phyloP scores from a whole-genome alignment of 257 asterid species.

The Plantago elongata region DNA sequence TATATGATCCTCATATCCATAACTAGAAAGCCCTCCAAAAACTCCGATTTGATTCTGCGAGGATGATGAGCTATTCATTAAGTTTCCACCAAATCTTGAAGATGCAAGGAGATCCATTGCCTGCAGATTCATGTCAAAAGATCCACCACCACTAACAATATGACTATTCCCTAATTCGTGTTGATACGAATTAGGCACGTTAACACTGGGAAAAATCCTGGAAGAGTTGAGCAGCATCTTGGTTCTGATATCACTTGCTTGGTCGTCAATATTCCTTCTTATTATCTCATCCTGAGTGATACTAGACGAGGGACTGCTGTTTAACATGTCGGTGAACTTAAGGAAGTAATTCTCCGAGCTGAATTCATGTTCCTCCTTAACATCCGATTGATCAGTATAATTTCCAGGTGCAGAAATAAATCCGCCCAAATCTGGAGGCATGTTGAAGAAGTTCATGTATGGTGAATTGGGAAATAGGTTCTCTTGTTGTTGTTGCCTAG shows the following conservation, averaged over 20 bases:
- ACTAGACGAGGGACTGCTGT: conserved; percentile 26
- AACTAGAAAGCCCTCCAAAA: conserved; percentile 19
- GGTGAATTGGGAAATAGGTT: background rate
- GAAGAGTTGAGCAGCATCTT: conserved; percentile 42
- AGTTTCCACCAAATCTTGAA: conserved; percentile 40
- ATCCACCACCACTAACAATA: conserved; percentile 3
- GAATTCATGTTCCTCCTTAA: conserved; percentile 33
- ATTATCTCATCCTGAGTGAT: conserved; percentile 17
- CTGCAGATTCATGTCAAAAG: conserved; percentile 51
- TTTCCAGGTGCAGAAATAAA: too few species aligned
- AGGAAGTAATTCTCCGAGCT: conserved; percentile 36
- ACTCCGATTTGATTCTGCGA: conserved; percentile 35
- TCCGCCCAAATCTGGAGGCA: conserved; percentile 39
- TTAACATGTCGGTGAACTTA: conserved; percentile 38
- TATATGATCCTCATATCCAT: conserved; percentile 38
- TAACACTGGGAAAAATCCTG: conserved; percentile 52
- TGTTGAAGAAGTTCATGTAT: background rate
- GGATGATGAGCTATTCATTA: conserved; percentile 12
- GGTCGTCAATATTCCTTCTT: conserved; percentile 9
- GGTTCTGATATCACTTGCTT: conserved; percentile 22
- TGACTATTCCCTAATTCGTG: conserved; percentile 15
- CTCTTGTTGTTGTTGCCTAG: conserved; percentile 23
- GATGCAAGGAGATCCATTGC: conserved; percentile 69
- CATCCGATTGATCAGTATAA: conserved; percentile 12
- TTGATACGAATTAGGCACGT: conserved; percentile 33